phyloP scores from a whole-genome alignment of 306 rosid genomes.

The Chamaecrista fasciculata region DNA sequence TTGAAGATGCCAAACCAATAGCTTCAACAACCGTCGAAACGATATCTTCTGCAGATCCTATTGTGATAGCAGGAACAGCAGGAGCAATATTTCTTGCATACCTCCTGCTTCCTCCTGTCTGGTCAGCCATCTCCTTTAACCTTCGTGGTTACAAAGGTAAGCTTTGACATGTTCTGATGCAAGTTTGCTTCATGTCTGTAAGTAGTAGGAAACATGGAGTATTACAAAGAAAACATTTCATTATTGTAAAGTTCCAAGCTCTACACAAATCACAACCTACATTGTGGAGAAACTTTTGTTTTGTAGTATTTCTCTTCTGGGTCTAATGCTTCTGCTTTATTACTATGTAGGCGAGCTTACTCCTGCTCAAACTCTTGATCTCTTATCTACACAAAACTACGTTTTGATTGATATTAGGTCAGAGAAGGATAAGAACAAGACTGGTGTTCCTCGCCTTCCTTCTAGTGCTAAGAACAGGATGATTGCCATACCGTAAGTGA shows the following conservation, averaged over 20 bases:
- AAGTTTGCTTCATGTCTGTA: conserved; percentile 16
- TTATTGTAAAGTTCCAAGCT: conserved; percentile 15
- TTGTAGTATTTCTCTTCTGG: not conserved
- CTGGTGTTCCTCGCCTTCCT: conserved; percentile 93
- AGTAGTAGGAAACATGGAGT: not conserved
- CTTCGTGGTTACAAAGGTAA: conserved; percentile 93
- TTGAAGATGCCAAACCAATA: conserved; percentile 82
- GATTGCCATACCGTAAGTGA: conserved; percentile 86
- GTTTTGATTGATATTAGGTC: conserved; percentile 71
- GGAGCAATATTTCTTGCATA: conserved; percentile 71
- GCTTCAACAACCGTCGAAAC: conserved; percentile 73
- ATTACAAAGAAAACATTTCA: not conserved
- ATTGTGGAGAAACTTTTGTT: not conserved
- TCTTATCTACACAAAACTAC: conserved; percentile 58
- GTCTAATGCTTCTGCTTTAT: conserved; percentile 24
- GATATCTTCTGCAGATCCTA: conserved; percentile 76
- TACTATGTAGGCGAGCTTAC: conserved; percentile 67
- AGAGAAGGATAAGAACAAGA: conserved; percentile 85
- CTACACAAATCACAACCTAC: conserved; percentile 6
- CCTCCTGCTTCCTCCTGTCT: conserved; percentile 75
- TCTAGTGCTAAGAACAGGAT: conserved; percentile 68
- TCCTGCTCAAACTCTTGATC: conserved; percentile 90
- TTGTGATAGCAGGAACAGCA: conserved; percentile 67
- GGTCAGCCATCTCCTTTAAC: conserved; percentile 66
- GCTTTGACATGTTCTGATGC: conserved; percentile 16